Evolutionary conservation across 78 protist genomes (phyloP), one percentile per base, ranked within the genome.

Genomic region (Planoprotostelium fungivorum): DNA sequence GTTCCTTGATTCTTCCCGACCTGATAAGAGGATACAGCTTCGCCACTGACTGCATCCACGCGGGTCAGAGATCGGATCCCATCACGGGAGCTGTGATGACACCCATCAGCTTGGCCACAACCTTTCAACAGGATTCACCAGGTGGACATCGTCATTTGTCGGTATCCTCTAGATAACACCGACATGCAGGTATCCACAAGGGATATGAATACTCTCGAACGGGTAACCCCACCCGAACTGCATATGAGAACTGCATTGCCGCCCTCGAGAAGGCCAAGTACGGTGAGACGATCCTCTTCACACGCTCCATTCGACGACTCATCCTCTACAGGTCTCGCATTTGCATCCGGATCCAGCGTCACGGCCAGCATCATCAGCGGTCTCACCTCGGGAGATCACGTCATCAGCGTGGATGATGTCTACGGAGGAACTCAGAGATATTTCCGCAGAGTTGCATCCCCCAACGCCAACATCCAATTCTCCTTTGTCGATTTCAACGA

Each of bases 151-250:
- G 16, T 51, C 73, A 25, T 51, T 51, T 5, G 16, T 5, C 73
- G 16, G 5, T 25, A 51, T 16, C 5, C 16, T 5, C 73, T 51
- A 25, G 73, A 51, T 51, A 16, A 25, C 73, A 25, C 31, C 5
- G 16, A 16, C 73, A 51, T 5, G 16, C 16, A 51, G 73, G 73
- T 25, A 51, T 51, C 73, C 73, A 0, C 1, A 38, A 89, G 90
- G 97, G 95, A 28, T 94, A 93, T 86, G 99, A 98, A 89, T 98
- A 98, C 88, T 38, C 98, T 36, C 91, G 99, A 38, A 87, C 98
- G n/a, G 97, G 97, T 87, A 98, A 98, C 89, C 99, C 99, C 35
- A 98, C 99, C 29, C 92, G 98, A 37, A 38, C 92, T 34, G 96
- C 97, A 36, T 90, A 94, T 39, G 99, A 98, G 90, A 89, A 63